Conservation (phyloP, 306 rosid genomes). For the Carpinus fangiana region DNA sequence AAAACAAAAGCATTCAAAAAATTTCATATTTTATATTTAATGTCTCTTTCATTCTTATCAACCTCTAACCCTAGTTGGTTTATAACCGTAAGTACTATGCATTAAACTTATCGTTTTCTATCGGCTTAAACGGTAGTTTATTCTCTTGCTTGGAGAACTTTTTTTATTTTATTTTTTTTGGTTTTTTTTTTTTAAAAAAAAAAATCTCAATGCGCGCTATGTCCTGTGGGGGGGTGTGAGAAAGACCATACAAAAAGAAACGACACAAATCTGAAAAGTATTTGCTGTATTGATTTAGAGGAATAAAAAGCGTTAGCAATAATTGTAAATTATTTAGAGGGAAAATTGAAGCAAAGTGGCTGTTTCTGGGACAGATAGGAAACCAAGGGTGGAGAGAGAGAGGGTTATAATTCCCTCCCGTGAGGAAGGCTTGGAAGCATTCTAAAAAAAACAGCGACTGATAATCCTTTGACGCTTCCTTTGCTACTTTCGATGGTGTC, state of each 20-base stretch:
- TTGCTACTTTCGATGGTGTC: slow-evolving; percentile 28
- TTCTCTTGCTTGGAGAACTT: not conserved
- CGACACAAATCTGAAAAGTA: not conserved
- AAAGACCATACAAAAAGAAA: not conserved
- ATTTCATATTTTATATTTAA: too few species aligned
- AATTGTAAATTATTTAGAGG: not conserved
- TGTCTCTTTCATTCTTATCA: too few species aligned
- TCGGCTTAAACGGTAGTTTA: not conserved
- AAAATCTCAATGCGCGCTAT: not conserved
- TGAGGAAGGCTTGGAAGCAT: slow-evolving; percentile 60
- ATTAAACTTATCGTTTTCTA: too few species aligned
- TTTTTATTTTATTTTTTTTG: too few species aligned
- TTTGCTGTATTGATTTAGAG: not conserved
- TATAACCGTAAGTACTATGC: too few species aligned
- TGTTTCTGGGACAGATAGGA: slow-evolving; percentile 25
- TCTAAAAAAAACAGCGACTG: slow-evolving; percentile 37
- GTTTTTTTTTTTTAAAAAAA: too few species aligned
- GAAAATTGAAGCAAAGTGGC: slow-evolving; percentile 23
- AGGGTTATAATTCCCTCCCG: slow-evolving; percentile 33
- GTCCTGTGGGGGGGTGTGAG: not conserved
- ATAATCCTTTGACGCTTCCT: slow-evolving; percentile 42
- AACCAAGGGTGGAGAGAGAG: slow-evolving; percentile 25
- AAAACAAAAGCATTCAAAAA: too few species aligned
- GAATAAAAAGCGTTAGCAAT: not conserved
- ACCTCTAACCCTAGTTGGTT: too few species aligned